Evolutionary conservation across 805 yeast species (phyloP).

Genomic region (Hemisphaericaspora nanyangensis): DNA sequence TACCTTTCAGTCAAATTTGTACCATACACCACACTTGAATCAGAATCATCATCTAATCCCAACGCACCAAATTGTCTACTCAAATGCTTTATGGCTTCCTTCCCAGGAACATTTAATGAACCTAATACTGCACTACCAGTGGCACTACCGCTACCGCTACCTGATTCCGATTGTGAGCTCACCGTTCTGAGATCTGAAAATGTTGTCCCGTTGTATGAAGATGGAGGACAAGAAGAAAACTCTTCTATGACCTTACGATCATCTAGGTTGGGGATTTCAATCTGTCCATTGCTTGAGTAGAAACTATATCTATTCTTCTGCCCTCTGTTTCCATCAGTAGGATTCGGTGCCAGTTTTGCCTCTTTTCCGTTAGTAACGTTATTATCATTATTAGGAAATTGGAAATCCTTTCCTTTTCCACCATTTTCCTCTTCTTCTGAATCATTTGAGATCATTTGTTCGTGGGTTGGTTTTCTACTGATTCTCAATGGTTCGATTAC

Average conservation of each 20-base stretch:
- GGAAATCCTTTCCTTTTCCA: conserved; percentile 31
- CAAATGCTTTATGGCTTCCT: conserved; percentile 25
- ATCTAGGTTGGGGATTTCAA: conserved; percentile 39
- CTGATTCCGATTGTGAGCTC: conserved; percentile 13
- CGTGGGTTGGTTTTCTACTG: conserved; percentile 2
- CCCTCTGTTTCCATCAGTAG: conserved; percentile 10
- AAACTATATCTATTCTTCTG: conserved; percentile 15
- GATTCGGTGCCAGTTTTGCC: conserved; percentile 8
- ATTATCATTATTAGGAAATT: conserved; percentile 31
- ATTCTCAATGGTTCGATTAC: conserved; percentile 14
- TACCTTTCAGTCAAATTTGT: no score
- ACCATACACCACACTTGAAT: no score
- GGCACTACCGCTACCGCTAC: conserved; percentile 23
- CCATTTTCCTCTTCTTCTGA: conserved; percentile 24
- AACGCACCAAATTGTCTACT: conserved; percentile 20
- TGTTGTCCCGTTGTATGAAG: conserved; percentile 19
- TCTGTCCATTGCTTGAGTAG: conserved; percentile 26
- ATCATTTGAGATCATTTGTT: not conserved
- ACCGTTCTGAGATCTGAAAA: conserved; percentile 25
- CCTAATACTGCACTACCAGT: no score
- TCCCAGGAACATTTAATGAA: conserved; percentile 22
- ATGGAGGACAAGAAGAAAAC: conserved; percentile 10
- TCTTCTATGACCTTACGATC: conserved; percentile 14
- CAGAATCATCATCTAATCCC: not conserved
- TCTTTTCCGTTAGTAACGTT: conserved; percentile 31